Evolutionary conservation across 352 stramenopile genomes (phyloP).

Genomic region (Lagenidium giganteum): DNA sequence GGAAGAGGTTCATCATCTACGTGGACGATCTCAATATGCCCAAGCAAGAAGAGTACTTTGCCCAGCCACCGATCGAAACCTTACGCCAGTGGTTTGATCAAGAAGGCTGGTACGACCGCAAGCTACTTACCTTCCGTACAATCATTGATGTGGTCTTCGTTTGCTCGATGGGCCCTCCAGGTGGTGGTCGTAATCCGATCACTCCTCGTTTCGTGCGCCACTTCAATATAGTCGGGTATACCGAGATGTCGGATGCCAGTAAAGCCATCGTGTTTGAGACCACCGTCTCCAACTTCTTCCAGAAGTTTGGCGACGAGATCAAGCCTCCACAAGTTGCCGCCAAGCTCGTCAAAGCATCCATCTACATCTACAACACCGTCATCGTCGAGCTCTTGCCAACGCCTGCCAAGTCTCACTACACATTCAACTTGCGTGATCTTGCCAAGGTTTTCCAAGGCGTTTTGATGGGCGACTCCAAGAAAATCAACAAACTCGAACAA

Average conservation of each 20-base stretch:
- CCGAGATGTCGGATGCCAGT: slow-evolving; percentile 78
- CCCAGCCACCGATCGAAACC: slow-evolving; percentile 94
- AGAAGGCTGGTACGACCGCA: slow-evolving; percentile 93
- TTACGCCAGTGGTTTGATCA: slow-evolving; percentile 94
- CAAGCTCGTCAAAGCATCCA: slow-evolving; percentile 65
- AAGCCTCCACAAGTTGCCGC: slow-evolving; percentile 38
- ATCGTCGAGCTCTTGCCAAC: slow-evolving; percentile 77
- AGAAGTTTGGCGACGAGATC: slow-evolving; percentile 67
- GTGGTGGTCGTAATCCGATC: slow-evolving; percentile 75
- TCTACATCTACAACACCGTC: slow-evolving; percentile 83
- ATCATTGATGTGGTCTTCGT: slow-evolving; percentile 90
- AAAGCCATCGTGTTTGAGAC: slow-evolving; percentile 82
- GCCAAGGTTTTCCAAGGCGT: slow-evolving; percentile 86
- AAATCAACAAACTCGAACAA: slow-evolving; percentile 64
- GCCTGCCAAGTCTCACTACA: slow-evolving; percentile 83
- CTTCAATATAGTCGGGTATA: slow-evolving; percentile 86
- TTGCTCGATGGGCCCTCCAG: slow-evolving; percentile 77
- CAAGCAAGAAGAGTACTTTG: slow-evolving; percentile 91
- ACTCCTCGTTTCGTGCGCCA: slow-evolving; percentile 74
- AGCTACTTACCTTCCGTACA: slow-evolving; percentile 86
- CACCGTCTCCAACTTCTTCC: slow-evolving; percentile 71
- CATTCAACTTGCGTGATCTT: slow-evolving; percentile 86
- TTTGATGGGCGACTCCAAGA: slow-evolving; percentile 76
- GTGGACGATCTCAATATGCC: slow-evolving; percentile 96
- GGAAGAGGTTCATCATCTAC: slow-evolving; percentile 92